These are phyloP conservation scores for Umbellularia californica DNA, from an alignment of 164 flowering plant species.

Conservation along the genomic window DNA sequence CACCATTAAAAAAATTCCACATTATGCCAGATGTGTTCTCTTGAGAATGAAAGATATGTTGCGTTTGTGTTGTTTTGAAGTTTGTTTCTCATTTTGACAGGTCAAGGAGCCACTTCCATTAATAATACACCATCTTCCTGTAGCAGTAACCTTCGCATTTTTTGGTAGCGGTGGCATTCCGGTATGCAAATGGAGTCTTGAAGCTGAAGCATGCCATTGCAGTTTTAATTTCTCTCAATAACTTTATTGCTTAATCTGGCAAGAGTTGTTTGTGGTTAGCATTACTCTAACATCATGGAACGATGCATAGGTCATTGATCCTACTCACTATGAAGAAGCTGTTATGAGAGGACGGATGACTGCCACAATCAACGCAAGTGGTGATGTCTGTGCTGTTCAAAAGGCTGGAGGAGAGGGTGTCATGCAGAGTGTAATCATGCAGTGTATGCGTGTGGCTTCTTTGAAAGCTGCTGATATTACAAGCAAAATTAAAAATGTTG, in stretches of 20 bases:
- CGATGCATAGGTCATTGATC: constrained; percentile 65
- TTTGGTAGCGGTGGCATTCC: constrained; percentile 51
- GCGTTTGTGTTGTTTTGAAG: not conserved
- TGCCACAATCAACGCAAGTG: constrained; percentile 72
- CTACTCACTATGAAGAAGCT: constrained; percentile 81
- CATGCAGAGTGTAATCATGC: constrained; percentile 69
- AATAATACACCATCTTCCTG: constrained; percentile 85
- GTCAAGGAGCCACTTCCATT: constrained; percentile 80
- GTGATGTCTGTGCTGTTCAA: constrained; percentile 92
- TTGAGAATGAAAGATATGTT: not conserved
- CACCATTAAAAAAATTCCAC: no score
- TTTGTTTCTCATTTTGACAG: constrained; percentile 32
- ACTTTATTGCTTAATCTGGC: not conserved
- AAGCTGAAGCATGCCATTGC: not conserved
- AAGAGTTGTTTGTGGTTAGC: not conserved
- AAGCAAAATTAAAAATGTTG: constrained; percentile 66
- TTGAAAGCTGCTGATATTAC: constrained; percentile 78
- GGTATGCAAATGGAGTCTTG: constrained; percentile 40
- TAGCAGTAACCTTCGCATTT: constrained; percentile 88
- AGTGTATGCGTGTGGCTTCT: constrained; percentile 78
- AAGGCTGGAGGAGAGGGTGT: constrained; percentile 93
- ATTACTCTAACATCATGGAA: constrained; percentile 8
- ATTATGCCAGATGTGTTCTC: not conserved
- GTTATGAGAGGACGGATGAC: constrained; percentile 91
- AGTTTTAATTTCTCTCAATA: not conserved